Evolutionary conservation across 805 yeast genomes (phyloP), one percentile per base, ranked within the genome.

Genomic region (Candida nemodendra): DNA sequence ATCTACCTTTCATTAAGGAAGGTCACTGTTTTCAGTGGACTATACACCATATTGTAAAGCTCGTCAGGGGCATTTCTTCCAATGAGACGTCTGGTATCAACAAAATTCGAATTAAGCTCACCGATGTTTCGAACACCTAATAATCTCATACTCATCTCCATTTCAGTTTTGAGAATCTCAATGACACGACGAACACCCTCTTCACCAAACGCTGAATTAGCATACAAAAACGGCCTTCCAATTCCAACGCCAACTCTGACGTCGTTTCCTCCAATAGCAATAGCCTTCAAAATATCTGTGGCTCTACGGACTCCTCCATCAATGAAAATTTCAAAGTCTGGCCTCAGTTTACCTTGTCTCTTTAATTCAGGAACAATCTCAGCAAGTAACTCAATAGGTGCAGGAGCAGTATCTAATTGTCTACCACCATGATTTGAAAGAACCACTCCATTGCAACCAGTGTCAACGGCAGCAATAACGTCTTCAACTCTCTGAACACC

Each of bases 341-440:
- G 70, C 33, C 69, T 71, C 23, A 76, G 50, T 9, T 74, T 72
- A 36, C 64, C 65, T 37, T 66, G 65, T 34, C 64, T 65, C 29
- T 57, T 56, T 39, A 80, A 59, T 4, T 68, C 51, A 5, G 79
- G 80, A 69, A 75, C 75, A 2, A 79, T 74, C 44, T 85, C 95
- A 4, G 84, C 84, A 34, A 88, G 64, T 4, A 84, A 76, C 57
- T 81, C 85, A 24, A 88, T 69, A 2, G 90, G 84, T 0, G 95
- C 78, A n/a, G 85, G 73, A 1, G 95, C 71, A 53, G 77, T 84
- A 61, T 88, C 96, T 39, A 88, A 66, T 61, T 87, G 95, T 44
- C 96, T 70, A 28, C 96, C 95, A 43, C 96, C 96, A 62, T 87
- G 96, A 57, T 87, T 88, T 2, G 95, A 85, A 34, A 87, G 53